Percentiles rank a stretch among this genome's conserved stretches.
These are phyloP conservation scores for Rhizopogon roseolus DNA, from an alignment of 768 basidiomycete genomes.

Conservation along the genomic window DNA sequence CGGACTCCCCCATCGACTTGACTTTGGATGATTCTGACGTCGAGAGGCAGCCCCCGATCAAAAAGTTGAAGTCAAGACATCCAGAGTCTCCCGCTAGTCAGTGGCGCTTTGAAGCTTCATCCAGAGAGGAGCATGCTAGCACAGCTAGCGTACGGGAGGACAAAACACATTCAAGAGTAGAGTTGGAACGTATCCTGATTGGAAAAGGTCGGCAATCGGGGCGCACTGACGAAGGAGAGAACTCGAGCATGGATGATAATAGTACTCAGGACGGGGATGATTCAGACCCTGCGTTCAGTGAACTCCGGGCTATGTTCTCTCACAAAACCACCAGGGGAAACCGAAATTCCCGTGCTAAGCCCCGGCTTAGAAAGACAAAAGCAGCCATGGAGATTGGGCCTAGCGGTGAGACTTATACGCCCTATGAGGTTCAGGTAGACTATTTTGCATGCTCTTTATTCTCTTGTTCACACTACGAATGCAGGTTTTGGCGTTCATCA, in stretches of 20 bases:
- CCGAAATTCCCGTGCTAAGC: conserved; percentile 26
- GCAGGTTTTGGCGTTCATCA: conserved; percentile 48
- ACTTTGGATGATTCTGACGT: conserved; percentile 37
- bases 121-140: neutral
- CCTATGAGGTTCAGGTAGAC: conserved; percentile 65
- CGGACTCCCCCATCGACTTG: conserved; percentile 44
- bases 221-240: conserved; percentile 14
- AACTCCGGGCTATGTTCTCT: conserved; percentile 45
- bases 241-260: conserved; percentile 19
- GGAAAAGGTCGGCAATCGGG: conserved; percentile 27
- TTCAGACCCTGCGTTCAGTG: conserved; percentile 42
- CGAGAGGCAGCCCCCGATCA: conserved; percentile 21
- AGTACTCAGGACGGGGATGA: conserved; percentile 30
- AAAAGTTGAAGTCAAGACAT: conserved; percentile 21
- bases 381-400: conserved; percentile 49
- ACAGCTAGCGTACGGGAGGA: conserved; percentile 40
- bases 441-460: neutral
- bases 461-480: neutral
- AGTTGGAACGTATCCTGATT: conserved; percentile 51
- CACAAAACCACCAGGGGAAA: conserved; percentile 30
- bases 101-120: conserved; percentile 38
- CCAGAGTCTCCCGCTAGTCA: conserved; percentile 24
- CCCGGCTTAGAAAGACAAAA: conserved; percentile 27
- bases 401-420: conserved; percentile 68
- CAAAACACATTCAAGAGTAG: conserved; percentile 27